Percentiles rank a stretch among this genome's conserved stretches.
These are phyloP conservation scores for Leccinum variabile DNA, from an alignment of 1,284 basidiomycete species.

Conservation along the genomic window DNA sequence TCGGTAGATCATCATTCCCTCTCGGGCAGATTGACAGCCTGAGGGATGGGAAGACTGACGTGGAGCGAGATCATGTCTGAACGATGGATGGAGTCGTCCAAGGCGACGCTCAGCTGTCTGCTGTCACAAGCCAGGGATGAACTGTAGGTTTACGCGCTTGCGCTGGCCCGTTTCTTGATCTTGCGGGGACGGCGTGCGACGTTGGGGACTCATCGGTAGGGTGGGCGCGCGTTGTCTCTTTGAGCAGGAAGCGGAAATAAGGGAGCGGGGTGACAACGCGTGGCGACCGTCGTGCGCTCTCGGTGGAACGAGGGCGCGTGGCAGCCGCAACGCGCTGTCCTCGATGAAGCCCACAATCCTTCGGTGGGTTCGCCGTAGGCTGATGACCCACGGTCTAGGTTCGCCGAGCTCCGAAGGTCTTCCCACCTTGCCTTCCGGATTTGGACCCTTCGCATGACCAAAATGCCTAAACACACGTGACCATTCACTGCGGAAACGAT, in stretches of 20 bases:
- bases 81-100: constrained; percentile 36
- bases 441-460: no score
- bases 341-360: no score
- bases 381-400: no score
- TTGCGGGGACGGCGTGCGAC: constrained; percentile 19
- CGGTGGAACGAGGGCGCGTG: no score
- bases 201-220: constrained; percentile 1
- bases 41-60: constrained; percentile 29
- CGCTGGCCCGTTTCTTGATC: constrained; percentile 30
- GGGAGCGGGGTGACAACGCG: no score
- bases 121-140: constrained; percentile 27
- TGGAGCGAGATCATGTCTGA: constrained; percentile 36
- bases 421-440: no score
- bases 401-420: no score
- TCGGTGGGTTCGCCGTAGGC: no score
- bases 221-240: constrained; percentile 28
- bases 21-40: background rate
- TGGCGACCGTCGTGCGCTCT: no score
- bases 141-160: constrained; percentile 13
- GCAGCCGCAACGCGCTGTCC: no score
- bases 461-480: no score
- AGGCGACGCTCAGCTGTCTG: constrained; percentile 27
- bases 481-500: no score
- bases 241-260: constrained; percentile 22
- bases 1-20: constrained; percentile 52